Evolutionary conservation across 148 eudicot species (phyloP), one percentile per base, ranked within the genome.

Genomic region (Talinum fruticosum): DNA sequence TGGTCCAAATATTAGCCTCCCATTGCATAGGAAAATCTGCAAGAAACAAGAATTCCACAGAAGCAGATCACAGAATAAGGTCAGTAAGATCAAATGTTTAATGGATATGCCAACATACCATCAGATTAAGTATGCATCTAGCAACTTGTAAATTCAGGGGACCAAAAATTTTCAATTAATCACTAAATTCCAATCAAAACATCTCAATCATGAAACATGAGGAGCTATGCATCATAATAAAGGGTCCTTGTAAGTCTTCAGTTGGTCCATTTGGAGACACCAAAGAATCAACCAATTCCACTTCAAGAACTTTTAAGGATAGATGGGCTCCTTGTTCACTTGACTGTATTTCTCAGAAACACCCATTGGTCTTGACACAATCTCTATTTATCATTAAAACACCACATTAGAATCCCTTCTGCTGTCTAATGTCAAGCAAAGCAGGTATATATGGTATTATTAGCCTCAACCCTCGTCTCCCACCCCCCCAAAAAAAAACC

Each of bases 1-100:
- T 19, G 92, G 95, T 64, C 95, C 95, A 84, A 91, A 91, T 74
- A 91, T 83, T 69, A 91, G 79, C 85, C 95, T 89, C 79, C 95
- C 95, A 41, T 33, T 57, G 71, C 85, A 86, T 41, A 89, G 32
- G 84, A 91, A 91, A 79, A 79, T 84, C 95, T 91, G 89, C 85
- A 79, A n/a, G 73, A 73, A 29, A 82, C 73, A 73, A 54, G 23
- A 72, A 33, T 33, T 32, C 75, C 79, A 61, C 6, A 70, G 33
- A 10, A 66, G 34, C 66, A 49, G 19, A 47, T 34, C n/a, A 71
- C 24, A 13, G 41, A 41, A 30, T n/a, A 3, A 34, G 35, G 26
- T 23, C 5, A 71, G 76, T 45, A 47, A 26, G 45, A 66, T 64
- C 36, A 71, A 35, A 13, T 8, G 26, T 45, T 65, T 14, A 16